Percentiles rank a stretch among this genome's conserved stretches.
Evolutionary conservation across 2,329 filamentous ascomycete genomes (phyloP).

Genomic region (Talaromyces sp.): DNA sequence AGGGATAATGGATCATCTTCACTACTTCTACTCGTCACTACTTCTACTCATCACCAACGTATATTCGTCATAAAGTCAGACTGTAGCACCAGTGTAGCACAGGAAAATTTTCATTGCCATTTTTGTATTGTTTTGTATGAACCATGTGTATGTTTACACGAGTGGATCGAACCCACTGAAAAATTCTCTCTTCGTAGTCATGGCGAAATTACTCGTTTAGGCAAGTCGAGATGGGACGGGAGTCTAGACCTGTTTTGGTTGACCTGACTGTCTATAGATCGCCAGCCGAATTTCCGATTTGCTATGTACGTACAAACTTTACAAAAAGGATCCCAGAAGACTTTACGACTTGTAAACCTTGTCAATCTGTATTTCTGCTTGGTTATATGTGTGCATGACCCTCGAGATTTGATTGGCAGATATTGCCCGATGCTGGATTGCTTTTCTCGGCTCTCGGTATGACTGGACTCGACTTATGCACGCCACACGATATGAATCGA

Average conservation of each 20-base stretch:
- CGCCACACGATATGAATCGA: neutral
- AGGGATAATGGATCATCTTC: slow-evolving; percentile 3
- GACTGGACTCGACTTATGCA: neutral
- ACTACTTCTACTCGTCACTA: neutral
- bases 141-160: neutral
- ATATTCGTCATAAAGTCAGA: neutral
- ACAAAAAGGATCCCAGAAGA: no score
- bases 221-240: neutral
- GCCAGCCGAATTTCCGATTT: neutral
- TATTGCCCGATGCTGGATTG: neutral
- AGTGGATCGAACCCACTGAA: slow-evolving; percentile 4
- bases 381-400: neutral
- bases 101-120: neutral
- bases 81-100: neutral
- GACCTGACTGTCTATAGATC: neutral
- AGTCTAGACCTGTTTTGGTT: neutral
- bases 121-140: neutral
- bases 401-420: neutral
- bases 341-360: neutral
- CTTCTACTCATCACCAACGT: neutral
- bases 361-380: neutral
- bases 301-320: no score
- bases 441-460: neutral
- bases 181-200: slow-evolving; percentile 1
- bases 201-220: neutral